phyloP scores from a whole-genome alignment of 495 filamentous ascomycete genomes.

The Chaetomidium leptoderma region DNA sequence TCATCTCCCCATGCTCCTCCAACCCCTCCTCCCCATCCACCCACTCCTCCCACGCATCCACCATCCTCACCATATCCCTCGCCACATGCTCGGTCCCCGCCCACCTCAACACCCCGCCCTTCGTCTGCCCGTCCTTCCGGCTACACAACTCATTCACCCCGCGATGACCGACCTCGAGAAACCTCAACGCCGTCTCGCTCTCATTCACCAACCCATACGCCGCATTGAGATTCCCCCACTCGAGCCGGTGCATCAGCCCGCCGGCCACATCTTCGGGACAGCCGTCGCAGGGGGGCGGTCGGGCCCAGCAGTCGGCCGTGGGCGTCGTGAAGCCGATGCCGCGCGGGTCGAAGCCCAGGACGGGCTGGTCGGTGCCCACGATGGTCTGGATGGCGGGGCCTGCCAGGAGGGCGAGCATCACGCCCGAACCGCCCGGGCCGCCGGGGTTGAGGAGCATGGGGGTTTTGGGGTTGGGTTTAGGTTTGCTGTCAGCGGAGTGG shows the following conservation, averaged over 20 bases:
- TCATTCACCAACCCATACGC: conserved; percentile 36
- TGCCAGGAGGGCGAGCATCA: conserved; percentile 24
- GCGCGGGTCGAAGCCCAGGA: conserved; percentile 46
- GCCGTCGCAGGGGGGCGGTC: background rate
- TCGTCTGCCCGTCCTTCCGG: conserved; percentile 25
- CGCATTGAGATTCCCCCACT: conserved; percentile 14
- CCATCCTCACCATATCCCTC: conserved; percentile 38
- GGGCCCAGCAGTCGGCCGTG: conserved; percentile 37
- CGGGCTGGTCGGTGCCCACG: conserved; percentile 39
- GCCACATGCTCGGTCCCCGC: conserved; percentile 31
- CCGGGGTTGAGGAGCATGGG: conserved; percentile 44
- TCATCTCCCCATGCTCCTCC: conserved; percentile 27
- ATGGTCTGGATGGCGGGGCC: conserved; percentile 32
- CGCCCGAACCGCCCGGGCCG: conserved; percentile 42
- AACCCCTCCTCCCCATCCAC: conserved; percentile 1
- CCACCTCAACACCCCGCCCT: conserved; percentile 27
- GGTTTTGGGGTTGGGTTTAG: conserved; percentile 22
- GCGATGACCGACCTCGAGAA: conserved; percentile 27
- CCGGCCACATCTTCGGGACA: background rate
- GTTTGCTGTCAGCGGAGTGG: conserved; percentile 31
- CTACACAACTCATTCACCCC: conserved; percentile 37
- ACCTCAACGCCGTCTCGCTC: conserved; percentile 32
- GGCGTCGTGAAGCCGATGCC: conserved; percentile 41
- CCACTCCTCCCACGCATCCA: conserved; percentile 42
- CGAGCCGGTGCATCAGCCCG: conserved; percentile 18